Evolutionary conservation across 192 early-diverging fungal genomes (phyloP).

Genomic region (Haplosporangium gracile): DNA sequence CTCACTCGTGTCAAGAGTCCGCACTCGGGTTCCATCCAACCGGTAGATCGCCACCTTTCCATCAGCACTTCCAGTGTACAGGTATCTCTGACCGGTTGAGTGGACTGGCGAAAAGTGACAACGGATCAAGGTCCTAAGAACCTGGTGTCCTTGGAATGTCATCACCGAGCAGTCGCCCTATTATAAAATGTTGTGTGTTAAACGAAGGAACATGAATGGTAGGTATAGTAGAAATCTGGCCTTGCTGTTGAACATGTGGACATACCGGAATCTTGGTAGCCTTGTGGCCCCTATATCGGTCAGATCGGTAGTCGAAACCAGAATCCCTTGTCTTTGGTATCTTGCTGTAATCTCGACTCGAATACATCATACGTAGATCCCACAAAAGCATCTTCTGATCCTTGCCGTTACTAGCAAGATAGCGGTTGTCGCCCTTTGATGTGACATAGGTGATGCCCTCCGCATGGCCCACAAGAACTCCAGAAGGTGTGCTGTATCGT

Average conservation of each 20-base stretch:
- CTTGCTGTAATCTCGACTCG: slow-evolving; percentile 7
- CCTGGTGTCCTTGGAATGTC: slow-evolving; percentile 72
- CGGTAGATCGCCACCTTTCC: slow-evolving; percentile 65
- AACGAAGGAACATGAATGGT: background rate
- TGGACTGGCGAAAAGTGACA: slow-evolving; percentile 74
- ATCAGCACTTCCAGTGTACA: slow-evolving; percentile 75
- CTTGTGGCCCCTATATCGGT: slow-evolving; percentile 15
- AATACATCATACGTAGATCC: slow-evolving; percentile 67
- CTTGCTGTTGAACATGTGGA: slow-evolving; percentile 1
- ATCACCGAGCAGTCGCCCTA: slow-evolving; percentile 63
- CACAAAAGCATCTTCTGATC: slow-evolving; percentile 79
- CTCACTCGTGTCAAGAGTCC: slow-evolving; percentile 35
- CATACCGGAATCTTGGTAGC: slow-evolving; percentile 24
- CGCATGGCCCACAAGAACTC: slow-evolving; percentile 76
- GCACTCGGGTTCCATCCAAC: slow-evolving; percentile 55
- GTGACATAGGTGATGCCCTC: slow-evolving; percentile 80
- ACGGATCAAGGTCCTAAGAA: slow-evolving; percentile 76
- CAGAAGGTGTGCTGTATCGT: slow-evolving; percentile 58
- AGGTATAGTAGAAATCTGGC: background rate
- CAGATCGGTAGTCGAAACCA: slow-evolving; percentile 23
- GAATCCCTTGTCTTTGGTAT: background rate
- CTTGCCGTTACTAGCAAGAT: slow-evolving; percentile 76
- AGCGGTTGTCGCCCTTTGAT: slow-evolving; percentile 74
- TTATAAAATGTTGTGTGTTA: background rate
- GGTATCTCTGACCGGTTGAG: slow-evolving; percentile 71